phyloP scores from a whole-genome alignment of 106 monocot genomes.

The Allium fistulosum region DNA sequence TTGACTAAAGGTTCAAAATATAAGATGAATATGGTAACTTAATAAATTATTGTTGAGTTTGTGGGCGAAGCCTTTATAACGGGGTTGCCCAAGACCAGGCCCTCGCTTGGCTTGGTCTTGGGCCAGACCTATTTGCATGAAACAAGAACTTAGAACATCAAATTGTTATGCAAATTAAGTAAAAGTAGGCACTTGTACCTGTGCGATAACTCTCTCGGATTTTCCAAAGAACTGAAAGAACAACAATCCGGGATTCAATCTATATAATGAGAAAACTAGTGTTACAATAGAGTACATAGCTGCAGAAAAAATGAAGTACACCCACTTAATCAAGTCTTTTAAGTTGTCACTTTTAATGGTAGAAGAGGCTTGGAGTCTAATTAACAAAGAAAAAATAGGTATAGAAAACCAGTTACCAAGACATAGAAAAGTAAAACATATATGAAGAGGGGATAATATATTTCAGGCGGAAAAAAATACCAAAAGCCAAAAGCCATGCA shows the following conservation, averaged over 20 bases:
- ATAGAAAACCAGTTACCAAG: neutral
- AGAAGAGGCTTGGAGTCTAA: neutral
- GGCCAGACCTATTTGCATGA: neutral
- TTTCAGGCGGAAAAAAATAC: no score
- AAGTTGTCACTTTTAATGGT: neutral
- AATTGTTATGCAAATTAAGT: neutral
- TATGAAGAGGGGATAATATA: no score
- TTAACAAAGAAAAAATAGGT: neutral
- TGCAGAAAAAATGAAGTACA: no score
- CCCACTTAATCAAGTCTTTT: no score
- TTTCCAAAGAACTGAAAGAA: conserved; percentile 81
- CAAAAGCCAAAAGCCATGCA: no score
- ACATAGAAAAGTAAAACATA: no score
- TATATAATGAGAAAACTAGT: conserved; percentile 9
- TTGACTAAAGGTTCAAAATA: neutral
- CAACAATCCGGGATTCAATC: conserved; percentile 76
- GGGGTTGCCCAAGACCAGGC: no score
- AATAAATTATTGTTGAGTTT: neutral
- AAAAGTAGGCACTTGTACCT: conserved; percentile 28
- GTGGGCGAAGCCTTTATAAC: neutral
- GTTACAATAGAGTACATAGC: no score
- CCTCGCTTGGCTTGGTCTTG: neutral
- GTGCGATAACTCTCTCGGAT: conserved; percentile 53
- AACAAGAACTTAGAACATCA: neutral
- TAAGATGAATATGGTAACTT: neutral